Evolutionary conservation across 805 yeast species (phyloP), one percentile per base, ranked within the genome.

Genomic region (Metahyphopichia silvanorum): DNA sequence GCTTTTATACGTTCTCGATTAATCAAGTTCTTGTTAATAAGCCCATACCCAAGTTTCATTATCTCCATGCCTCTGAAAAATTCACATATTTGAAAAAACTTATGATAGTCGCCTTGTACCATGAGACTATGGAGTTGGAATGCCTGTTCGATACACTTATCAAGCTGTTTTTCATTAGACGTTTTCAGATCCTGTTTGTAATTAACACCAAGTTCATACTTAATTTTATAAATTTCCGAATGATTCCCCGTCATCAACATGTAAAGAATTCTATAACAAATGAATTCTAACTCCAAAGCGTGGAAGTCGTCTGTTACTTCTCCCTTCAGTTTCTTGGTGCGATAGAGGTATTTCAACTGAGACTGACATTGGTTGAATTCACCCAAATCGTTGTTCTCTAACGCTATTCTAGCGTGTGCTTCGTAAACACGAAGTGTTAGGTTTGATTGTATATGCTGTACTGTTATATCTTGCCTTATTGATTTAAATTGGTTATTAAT

Each of bases 321-420:
- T 3, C 53, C 43, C 17, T 44, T 49, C 20, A 43, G 46, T n/a
- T 61, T 51, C 15, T 52, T 51, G 14, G 44, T 39, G 17, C 65
- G 73, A 50, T 82, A 89, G 16, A 89, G 62, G 27, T 72, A 66
- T 41, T 76, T 76, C 31, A 93, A 60, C 47, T 87, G 86, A 11
- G 94, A 77, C 56, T 85, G 95, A 54, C 98, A 93, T 55, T 91
- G 97, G 61, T 93, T 93, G 55, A 85, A 88, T 56, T 93, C 98
- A 7, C 97, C 97, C 41, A 91, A 60, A 56, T 91, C 98, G 25
- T 75, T 71, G 50, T 83, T 80, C 44, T 79, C 83, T 23, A 91
- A 71, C 0, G 97, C 95, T n/a, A 89, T 65, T 30, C 88, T 75
- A 4, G 93, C 93, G 57, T 91, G 95, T 3, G 79, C 72, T 56